These are phyloP conservation scores for Endotrypanum monterogeii DNA, from an alignment of 208 protist species.

Conservation along the genomic window DNA sequence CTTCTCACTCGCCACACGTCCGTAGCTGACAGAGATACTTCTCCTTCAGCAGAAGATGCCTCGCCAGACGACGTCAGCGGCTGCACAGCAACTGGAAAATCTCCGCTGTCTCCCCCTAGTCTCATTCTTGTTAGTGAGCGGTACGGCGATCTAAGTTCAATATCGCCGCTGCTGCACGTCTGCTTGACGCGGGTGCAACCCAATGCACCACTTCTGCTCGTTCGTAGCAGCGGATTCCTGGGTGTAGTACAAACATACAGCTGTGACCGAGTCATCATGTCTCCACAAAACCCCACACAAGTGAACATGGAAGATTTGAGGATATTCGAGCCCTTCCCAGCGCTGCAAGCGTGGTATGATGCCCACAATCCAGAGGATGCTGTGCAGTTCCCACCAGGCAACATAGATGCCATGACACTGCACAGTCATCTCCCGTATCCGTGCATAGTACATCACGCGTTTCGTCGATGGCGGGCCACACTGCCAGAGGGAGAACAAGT, in stretches of 20 bases:
- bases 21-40: neutral
- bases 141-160: constrained; percentile 37
- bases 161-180: constrained; percentile 33
- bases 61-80: neutral
- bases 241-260: constrained; percentile 85
- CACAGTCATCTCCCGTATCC: constrained; percentile 91
- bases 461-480: constrained; percentile 41
- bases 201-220: constrained; percentile 76
- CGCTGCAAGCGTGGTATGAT: constrained; percentile 65
- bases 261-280: constrained; percentile 48
- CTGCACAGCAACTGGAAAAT: neutral
- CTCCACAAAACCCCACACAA: constrained; percentile 45
- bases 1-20: constrained; percentile 2
- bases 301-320: constrained; percentile 87
- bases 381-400: constrained; percentile 34
- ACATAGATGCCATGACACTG: constrained; percentile 33
- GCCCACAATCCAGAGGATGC: constrained; percentile 57
- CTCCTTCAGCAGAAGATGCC: neutral
- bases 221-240: constrained; percentile 86
- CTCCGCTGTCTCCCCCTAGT: constrained; percentile 1
- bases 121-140: constrained; percentile 53
- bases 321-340: constrained; percentile 87
- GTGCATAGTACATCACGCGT: constrained; percentile 78
- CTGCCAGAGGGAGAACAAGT: neutral
- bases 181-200: constrained; percentile 13